Evolutionary conservation across 768 basidiomycete genomes (phyloP), one percentile per base, ranked within the genome.

Genomic region (Trametopsis cervina): DNA sequence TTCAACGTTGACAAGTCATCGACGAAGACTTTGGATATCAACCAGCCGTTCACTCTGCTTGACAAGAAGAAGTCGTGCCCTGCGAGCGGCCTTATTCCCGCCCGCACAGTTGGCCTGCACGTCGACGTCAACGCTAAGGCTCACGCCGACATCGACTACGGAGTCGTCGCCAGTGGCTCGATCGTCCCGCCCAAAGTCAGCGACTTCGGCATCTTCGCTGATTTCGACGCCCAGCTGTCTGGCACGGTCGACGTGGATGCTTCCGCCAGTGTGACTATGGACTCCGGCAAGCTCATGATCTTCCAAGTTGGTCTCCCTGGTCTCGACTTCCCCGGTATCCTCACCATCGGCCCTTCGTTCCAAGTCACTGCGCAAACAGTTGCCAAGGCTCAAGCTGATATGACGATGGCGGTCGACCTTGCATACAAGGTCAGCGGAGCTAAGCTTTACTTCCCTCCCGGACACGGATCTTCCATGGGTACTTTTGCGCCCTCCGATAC

Each of bases 261-360:
- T 9, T 63, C 60, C 17, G 64, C 69, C 3, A 57, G 63, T 42
- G 77, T 71, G 26, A n/a, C 21, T 36, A 50, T 76, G 15, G 70
- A 74, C 51, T 68, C 73, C 0, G 75, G 72, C 3, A 67, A 66
- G 36, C 60, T 74, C 44, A 55, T 58, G 13, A 55, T 79, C 11
- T 64, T 73, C 35, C 58, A 68, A 42, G 52, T 70, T 25, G 71
- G 71, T 1, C 63, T 79, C 46, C 73, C 73, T 1, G 76, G 73
- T 5, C 63, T 78, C 15, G 69, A 73, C 54, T 69, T 78, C 58
- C 74, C 75, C 37, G 74, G 75, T 3, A 66, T 79, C 41, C 54
- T 79, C 26, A 66, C 66, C 11, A 54, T 79, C 22, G 77, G 76
- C 0, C 76, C 77, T 3, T 63, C 69, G 0, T 74, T 78, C 63